Evolutionary conservation across 805 yeast genomes (phyloP).

Genomic region (Zygotorulaspora florentina): DNA sequence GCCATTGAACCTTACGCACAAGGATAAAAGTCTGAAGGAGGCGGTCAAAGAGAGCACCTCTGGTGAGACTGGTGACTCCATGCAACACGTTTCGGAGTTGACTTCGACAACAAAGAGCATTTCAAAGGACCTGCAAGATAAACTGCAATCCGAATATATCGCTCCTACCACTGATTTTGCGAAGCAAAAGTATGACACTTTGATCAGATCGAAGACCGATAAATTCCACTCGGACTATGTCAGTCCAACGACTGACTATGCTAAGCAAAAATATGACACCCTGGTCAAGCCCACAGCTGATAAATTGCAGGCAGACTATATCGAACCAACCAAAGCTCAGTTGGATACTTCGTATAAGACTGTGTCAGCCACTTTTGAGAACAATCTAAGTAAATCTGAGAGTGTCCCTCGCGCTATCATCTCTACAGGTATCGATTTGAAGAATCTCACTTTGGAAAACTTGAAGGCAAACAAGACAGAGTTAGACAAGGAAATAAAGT

Average conservation of each 20-base stretch:
- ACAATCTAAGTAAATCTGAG: conserved; percentile 26
- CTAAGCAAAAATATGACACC: conserved; percentile 22
- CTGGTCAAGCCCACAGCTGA: conserved; percentile 27
- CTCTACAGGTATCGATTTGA: conserved; percentile 32
- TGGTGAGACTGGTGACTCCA: conserved; percentile 7
- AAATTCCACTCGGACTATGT: conserved; percentile 18
- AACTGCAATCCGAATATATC: conserved; percentile 21
- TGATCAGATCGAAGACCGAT: conserved; percentile 26
- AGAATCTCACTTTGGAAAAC: conserved; percentile 28
- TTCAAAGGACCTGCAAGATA: conserved; percentile 25
- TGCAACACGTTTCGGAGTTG: conserved; percentile 31
- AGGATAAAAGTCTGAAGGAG: conserved; percentile 2
- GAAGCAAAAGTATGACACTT: conserved; percentile 21
- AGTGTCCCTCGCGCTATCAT: conserved; percentile 33
- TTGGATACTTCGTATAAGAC: conserved; percentile 27
- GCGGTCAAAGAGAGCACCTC: conserved; percentile 2
- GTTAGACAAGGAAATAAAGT: conserved; percentile 10
- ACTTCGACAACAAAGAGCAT: conserved; percentile 28
- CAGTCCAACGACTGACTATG: conserved; percentile 20
- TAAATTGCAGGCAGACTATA: conserved; percentile 14
- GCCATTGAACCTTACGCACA: conserved; percentile 24
- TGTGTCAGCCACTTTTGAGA: conserved; percentile 29
- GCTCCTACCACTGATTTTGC: conserved; percentile 25
- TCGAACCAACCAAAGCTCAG: conserved; percentile 21
- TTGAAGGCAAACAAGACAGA: conserved; percentile 18